Conservation (phyloP, 192 early-diverging fungal species). For the Chytriomyces sp. region DNA sequence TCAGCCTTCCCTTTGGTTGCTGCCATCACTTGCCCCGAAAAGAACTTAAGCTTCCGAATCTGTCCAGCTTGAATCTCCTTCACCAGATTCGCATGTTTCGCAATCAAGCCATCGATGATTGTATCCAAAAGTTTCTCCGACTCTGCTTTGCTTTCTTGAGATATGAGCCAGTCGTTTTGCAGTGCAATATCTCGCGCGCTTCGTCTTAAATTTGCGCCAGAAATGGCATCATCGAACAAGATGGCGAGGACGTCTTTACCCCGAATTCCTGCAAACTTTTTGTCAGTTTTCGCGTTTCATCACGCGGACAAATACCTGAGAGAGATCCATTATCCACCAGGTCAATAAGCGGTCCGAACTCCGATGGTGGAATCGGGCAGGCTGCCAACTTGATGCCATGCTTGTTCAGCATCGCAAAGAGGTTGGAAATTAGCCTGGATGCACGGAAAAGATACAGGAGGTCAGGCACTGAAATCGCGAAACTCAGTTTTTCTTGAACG, state of each 20-base stretch:
- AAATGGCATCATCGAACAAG: conserved; percentile 70
- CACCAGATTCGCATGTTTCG: conserved; percentile 43
- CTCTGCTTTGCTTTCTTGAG: not conserved
- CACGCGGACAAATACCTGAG: conserved; percentile 45
- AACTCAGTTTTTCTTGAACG: not conserved
- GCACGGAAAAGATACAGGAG: not conserved
- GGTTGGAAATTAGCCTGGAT: conserved; percentile 65
- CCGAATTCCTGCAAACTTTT: conserved; percentile 30
- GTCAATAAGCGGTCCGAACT: conserved; percentile 69
- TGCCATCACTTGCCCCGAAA: conserved; percentile 84
- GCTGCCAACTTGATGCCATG: conserved; percentile 46
- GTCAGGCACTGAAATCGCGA: not conserved
- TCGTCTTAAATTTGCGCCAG: conserved; percentile 58
- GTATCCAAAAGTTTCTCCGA: conserved; percentile 37
- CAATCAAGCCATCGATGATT: conserved; percentile 39
- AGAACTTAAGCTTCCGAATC: conserved; percentile 72
- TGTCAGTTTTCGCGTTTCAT: not conserved
- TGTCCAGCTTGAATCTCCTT: conserved; percentile 68
- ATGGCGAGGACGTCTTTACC: conserved; percentile 73
- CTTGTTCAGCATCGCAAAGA: conserved; percentile 61
- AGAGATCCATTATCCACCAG: conserved; percentile 59
- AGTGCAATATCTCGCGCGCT: conserved; percentile 58
- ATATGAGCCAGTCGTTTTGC: conserved; percentile 23
- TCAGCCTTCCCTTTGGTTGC: conserved; percentile 79
- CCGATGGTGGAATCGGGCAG: conserved; percentile 58